These are phyloP conservation scores for Euryodendron excelsum DNA, from an alignment of 148 eudicot species.

Conservation along the genomic window DNA sequence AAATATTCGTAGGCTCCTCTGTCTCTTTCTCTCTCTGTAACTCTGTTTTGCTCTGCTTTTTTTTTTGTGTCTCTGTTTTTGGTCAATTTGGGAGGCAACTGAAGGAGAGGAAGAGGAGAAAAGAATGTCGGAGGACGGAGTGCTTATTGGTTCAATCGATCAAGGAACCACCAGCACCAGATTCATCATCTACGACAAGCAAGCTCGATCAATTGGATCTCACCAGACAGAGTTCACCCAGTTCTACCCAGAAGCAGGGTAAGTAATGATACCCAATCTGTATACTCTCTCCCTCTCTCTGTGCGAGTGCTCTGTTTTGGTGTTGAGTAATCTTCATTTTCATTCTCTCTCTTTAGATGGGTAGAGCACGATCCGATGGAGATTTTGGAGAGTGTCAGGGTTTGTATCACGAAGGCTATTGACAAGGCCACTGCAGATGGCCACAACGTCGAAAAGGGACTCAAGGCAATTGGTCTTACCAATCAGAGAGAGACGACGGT, in stretches of 20 bases:
- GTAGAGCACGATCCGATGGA: conserved; percentile 99
- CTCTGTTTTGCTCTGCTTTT: neutral
- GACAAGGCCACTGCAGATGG: conserved; percentile 95
- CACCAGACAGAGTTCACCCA: conserved; percentile 98
- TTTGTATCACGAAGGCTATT: conserved; percentile 76
- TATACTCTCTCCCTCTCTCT: neutral
- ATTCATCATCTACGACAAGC: conserved; percentile 74
- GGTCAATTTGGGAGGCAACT: neutral
- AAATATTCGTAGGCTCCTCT: neutral
- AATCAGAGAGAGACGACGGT: conserved; percentile 97
- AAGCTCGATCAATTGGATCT: conserved; percentile 61
- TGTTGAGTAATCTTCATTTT: too few species aligned
- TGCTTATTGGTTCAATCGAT: conserved; percentile 79
- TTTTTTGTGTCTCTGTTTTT: neutral
- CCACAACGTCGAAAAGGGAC: conserved; percentile 71
- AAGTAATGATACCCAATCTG: conserved; percentile 8
- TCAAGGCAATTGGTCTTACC: conserved; percentile 93
- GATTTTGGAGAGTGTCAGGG: conserved; percentile 84
- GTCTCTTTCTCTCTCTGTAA: neutral
- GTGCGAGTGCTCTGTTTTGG: neutral
- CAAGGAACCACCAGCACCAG: conserved; percentile 99
- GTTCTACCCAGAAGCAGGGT: conserved; percentile 94
- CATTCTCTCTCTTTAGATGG: conserved; percentile 50
- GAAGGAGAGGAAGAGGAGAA: neutral
- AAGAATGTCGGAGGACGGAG: conserved; percentile 50